A percentile compares a stretch with the other conserved stretches of the same genome.
Conservation (phyloP, 371 early-diverging fungal species). For the Rhizopus sp. region DNA sequence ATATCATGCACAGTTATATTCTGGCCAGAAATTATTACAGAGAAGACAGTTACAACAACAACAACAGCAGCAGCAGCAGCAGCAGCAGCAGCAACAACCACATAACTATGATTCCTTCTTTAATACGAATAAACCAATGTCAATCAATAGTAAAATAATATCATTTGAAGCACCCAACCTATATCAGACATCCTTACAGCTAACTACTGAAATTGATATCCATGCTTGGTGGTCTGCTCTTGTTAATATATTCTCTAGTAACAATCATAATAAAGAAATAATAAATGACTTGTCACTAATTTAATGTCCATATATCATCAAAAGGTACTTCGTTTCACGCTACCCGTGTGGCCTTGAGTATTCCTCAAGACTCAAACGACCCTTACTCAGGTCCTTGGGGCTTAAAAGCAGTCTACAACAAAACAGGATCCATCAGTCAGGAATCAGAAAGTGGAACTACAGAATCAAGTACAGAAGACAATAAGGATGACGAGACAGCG, state of each 20-base stretch:
- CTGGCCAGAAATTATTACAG: slow-evolving; percentile 43
- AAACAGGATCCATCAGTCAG: slow-evolving; percentile 27
- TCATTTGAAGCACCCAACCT: slow-evolving; percentile 51
- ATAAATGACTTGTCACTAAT: neutral
- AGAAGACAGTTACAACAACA: slow-evolving; percentile 33
- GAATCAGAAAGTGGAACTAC: slow-evolving; percentile 7
- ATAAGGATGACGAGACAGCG: slow-evolving; percentile 9
- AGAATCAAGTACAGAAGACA: slow-evolving; percentile 11
- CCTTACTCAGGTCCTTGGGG: slow-evolving; percentile 54
- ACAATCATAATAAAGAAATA: neutral
- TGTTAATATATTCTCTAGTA: slow-evolving; percentile 40
- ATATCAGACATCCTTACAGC: slow-evolving; percentile 46
- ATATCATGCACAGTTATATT: slow-evolving; percentile 51
- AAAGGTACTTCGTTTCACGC: slow-evolving; percentile 45
- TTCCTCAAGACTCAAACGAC: slow-evolving; percentile 54
- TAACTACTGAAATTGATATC: slow-evolving; percentile 45
- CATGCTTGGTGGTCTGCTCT: slow-evolving; percentile 50
- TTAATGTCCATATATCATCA: neutral
- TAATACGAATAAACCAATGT: slow-evolving; percentile 15
- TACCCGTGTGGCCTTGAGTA: slow-evolving; percentile 36
- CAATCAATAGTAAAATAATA: slow-evolving; percentile 26
- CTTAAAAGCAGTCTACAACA: slow-evolving; percentile 47
- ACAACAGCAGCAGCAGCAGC: slow-evolving; percentile 20
- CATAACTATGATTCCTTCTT: slow-evolving; percentile 9
- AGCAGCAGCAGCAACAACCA: slow-evolving; percentile 14